Base-by-base conservation (phyloP, 2,329 filamentous ascomycete species). In the Alternaria gansuensis region DNA sequence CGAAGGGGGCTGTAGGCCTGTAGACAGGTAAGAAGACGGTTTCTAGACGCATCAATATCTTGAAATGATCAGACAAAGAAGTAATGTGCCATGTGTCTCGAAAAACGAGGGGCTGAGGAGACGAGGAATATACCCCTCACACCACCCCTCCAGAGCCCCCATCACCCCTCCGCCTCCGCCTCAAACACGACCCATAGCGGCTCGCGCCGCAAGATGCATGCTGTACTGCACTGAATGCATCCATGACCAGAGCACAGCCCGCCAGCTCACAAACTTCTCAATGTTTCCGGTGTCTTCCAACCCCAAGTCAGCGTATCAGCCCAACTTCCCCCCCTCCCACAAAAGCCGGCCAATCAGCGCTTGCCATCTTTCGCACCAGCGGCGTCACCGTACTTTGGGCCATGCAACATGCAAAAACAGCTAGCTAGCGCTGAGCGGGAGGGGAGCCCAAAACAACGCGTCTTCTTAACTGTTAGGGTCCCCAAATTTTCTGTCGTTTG, bases 381-480 rank as follows among this genome's bases (percentile, higher is more conserved):
- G 68, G 66, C 66, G 71, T 69, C 72, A 74, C 73, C 70, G 68
- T 64, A 70, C 69, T 70, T 70, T 69, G 60, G 50, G 37, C 59
- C 65, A 62, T 67, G 65, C 73, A 54, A 54, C 28, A 75, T 69
- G 69, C 70, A 71, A 34, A 34, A 48, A 62, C 64, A 57, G 67
- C 69, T 69, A 70, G 68, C 65, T 69, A 64, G 56, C 56, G 66
- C 64, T 66, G 64, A 57, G 51, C 63, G 60, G 57, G 52, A 65
- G 70, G 60, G 57, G 52, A 65, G 70, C 73, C 68, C 64, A 69
- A 74, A 66, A 62, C 65, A 67, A 61, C 48, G 63, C 63, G 56
- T 66, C 43, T 62, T 69, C 49, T 75, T 73, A 75, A 73, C 69
- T 66, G 51, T 64, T 69, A 58, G 59, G 51, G 60, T 63, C 65